phyloP scores from a whole-genome alignment of 495 filamentous ascomycete genomes.

The Baudoinia panamericana region DNA sequence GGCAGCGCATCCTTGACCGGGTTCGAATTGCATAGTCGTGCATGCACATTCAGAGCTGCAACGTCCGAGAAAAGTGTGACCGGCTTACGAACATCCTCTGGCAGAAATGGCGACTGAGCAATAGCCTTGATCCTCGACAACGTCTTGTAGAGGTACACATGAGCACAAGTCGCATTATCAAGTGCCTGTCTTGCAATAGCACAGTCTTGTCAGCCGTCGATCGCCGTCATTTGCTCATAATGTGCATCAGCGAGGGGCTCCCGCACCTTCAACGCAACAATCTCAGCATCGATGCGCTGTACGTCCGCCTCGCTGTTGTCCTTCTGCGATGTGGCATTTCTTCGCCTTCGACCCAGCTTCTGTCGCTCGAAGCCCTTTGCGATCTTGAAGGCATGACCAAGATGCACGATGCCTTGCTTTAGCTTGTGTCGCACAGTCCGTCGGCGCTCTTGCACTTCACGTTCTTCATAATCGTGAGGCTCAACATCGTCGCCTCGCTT shows the following conservation, averaged over 20 bases:
- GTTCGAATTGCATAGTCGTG: constrained; percentile 63
- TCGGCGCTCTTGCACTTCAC: constrained; percentile 2
- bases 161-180: constrained; percentile 50
- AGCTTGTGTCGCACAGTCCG: constrained; percentile 13
- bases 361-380: constrained; percentile 83
- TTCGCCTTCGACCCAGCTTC: constrained; percentile 65
- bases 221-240: not conserved
- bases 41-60: constrained; percentile 58
- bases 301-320: constrained; percentile 30
- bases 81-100: constrained; percentile 25
- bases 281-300: constrained; percentile 54
- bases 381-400: constrained; percentile 38
- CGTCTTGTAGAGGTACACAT: constrained; percentile 60
- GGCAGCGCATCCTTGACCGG: constrained; percentile 57
- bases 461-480: not conserved
- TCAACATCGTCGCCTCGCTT: constrained; percentile 10
- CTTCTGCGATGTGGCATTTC: constrained; percentile 39
- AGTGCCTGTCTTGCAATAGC: constrained; percentile 30
- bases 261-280: constrained; percentile 59
- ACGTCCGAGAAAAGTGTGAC: constrained; percentile 34
- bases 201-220: constrained; percentile 1
- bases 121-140: constrained; percentile 62
- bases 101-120: constrained; percentile 39
- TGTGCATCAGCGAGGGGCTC: not conserved
- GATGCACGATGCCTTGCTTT: constrained; percentile 4